phyloP scores from a whole-genome alignment of 2,329 filamentous ascomycete genomes.

The Ampelomyces quisqualis region DNA sequence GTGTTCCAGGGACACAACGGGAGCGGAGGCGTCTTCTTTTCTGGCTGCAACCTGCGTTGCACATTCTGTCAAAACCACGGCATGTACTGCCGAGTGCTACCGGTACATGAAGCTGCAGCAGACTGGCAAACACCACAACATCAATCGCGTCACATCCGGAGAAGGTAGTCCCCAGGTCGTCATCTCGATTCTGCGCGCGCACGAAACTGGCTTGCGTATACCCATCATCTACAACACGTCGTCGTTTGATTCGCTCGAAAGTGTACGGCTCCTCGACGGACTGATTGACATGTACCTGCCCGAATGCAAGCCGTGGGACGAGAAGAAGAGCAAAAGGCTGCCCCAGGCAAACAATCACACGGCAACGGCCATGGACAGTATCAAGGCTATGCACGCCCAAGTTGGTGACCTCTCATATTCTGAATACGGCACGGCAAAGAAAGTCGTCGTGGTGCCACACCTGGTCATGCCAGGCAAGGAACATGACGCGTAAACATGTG shows the following conservation, averaged over 20 bases:
- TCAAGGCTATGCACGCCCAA: constrained; percentile 77
- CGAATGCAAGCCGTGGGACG: constrained; percentile 81
- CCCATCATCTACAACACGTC: constrained; percentile 86
- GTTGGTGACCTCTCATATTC: constrained; percentile 84
- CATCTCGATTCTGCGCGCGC: constrained; percentile 71
- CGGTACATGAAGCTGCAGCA: constrained; percentile 81
- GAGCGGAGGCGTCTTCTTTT: constrained; percentile 79
- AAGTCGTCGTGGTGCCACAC: constrained; percentile 72
- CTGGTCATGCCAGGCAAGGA: constrained; percentile 83
- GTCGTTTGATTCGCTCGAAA: constrained; percentile 73
- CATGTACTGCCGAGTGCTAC: constrained; percentile 77
- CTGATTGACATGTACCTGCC: constrained; percentile 85
- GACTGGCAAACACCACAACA: constrained; percentile 80
- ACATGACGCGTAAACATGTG: constrained; percentile 76
- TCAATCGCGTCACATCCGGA: constrained; percentile 84
- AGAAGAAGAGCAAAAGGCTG: constrained; percentile 65
- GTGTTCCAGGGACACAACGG: constrained; percentile 80
- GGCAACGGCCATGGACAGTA: constrained; percentile 69
- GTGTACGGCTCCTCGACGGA: constrained; percentile 71
- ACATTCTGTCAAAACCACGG: constrained; percentile 63
- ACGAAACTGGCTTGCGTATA: constrained; percentile 66
- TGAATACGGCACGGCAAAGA: constrained; percentile 75
- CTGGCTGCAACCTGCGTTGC: constrained; percentile 72
- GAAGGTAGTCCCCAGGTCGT: constrained; percentile 84
- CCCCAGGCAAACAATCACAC: constrained; percentile 79